Evolutionary conservation across 768 basidiomycete genomes (phyloP).

Genomic region (Lentinus brumalis): DNA sequence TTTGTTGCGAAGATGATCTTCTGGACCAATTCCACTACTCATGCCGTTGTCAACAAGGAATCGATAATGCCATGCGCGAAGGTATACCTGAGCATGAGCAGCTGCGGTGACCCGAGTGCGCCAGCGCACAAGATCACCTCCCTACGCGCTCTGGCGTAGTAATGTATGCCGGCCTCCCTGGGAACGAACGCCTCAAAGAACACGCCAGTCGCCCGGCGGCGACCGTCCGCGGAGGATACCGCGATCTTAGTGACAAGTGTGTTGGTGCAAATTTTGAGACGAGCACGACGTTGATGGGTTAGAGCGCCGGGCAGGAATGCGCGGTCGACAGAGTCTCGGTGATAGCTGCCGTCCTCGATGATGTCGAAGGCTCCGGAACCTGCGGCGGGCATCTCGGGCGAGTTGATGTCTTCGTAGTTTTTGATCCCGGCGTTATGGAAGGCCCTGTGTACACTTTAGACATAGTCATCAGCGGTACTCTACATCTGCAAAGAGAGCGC

Average conservation of each 20-base stretch:
- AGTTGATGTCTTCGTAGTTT: conserved; percentile 18
- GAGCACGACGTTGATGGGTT: conserved; percentile 1
- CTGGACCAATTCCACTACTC: conserved; percentile 28
- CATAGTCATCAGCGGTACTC: too few species aligned
- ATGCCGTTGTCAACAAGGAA: neutral
- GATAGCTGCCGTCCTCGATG: conserved; percentile 16
- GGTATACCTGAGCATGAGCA: conserved; percentile 24
- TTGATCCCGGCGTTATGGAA: conserved; percentile 7
- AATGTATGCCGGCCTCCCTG: conserved; percentile 7
- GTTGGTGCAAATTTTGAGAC: neutral
- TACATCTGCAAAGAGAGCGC: neutral
- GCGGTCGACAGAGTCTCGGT: conserved; percentile 20
- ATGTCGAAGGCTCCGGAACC: conserved; percentile 18
- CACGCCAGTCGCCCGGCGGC: conserved; percentile 2
- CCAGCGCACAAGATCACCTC: conserved; percentile 25
- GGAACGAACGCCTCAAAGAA: conserved; percentile 7
- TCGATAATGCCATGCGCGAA: too few species aligned
- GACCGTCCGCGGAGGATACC: neutral
- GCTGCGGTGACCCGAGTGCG: conserved; percentile 18
- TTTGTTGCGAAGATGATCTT: conserved; percentile 16
- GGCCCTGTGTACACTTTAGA: neutral
- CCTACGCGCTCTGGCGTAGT: conserved; percentile 11
- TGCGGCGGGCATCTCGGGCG: conserved; percentile 16
- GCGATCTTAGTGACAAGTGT: neutral
- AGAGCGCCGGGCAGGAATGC: conserved; percentile 22